Evolutionary conservation across 169 alveolate genomes (phyloP).

Genomic region (Fabrea salina): DNA sequence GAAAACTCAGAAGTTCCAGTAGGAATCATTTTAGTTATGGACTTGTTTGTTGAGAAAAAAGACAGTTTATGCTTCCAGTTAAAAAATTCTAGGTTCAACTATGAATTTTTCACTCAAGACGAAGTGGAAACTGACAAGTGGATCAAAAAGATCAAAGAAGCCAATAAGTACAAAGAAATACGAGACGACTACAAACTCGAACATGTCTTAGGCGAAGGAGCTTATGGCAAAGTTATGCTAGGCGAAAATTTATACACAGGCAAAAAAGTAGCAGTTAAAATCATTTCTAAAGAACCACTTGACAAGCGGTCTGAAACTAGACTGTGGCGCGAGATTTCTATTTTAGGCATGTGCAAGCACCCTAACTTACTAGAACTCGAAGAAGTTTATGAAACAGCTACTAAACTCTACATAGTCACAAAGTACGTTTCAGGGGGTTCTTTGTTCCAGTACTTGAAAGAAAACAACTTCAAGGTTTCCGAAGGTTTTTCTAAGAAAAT

Average conservation of each 20-base stretch:
- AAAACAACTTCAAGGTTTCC: conserved; percentile 20
- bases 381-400: conserved; percentile 76
- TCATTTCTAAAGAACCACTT: conserved; percentile 69
- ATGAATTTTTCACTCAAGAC: not conserved
- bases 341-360: conserved; percentile 69
- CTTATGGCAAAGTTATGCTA: conserved; percentile 83
- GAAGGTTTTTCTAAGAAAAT: not conserved
- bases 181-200: conserved; percentile 16
- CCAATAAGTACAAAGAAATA: not conserved
- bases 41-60: conserved; percentile 11
- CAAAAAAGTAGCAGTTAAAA: conserved; percentile 83
- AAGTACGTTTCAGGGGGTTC: conserved; percentile 79
- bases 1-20: not conserved
- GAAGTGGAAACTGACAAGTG: not conserved
- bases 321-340: conserved; percentile 67
- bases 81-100: not conserved
- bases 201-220: conserved; percentile 85
- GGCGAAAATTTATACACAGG: conserved; percentile 78
- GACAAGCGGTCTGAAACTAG: conserved; percentile 42
- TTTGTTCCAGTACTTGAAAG: conserved; percentile 66
- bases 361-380: conserved; percentile 71
- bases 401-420: conserved; percentile 70
- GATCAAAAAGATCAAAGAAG: not conserved
- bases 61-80: not conserved
- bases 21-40: not conserved